These are phyloP conservation scores for Pyronema domesticum DNA, from an alignment of 495 filamentous ascomycete genomes.

Conservation along the genomic window DNA sequence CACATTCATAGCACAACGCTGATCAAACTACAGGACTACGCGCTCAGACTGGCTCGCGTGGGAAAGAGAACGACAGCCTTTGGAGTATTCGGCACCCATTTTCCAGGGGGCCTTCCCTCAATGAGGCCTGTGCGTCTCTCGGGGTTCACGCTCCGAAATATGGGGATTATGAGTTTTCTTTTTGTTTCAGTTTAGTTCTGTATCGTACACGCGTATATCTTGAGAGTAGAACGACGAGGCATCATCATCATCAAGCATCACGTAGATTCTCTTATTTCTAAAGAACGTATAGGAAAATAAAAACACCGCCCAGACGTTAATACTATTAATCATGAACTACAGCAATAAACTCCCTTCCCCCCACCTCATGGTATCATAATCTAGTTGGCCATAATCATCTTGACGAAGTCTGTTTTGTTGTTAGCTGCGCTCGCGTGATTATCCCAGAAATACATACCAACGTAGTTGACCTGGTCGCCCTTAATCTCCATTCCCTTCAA, in stretches of 20 bases:
- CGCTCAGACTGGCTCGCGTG: constrained; percentile 91
- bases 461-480: constrained; percentile 92
- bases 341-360: too few relatives aligned
- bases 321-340: too few relatives aligned
- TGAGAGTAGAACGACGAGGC: neutral
- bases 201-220: neutral
- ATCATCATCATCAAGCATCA: constrained; percentile 1
- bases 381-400: constrained; percentile 86
- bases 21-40: constrained; percentile 48
- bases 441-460: constrained; percentile 37
- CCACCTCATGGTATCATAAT: neutral
- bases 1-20: constrained; percentile 10
- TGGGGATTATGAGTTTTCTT: neutral
- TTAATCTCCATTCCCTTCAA: constrained; percentile 91
- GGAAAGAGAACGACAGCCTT: constrained; percentile 60
- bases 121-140: neutral
- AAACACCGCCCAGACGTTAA: too few relatives aligned
- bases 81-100: constrained; percentile 49
- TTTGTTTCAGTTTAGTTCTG: neutral
- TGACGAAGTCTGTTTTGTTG: constrained; percentile 53
- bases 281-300: too few relatives aligned
- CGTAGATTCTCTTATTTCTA: too few relatives aligned
- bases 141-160: neutral
- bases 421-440: constrained; percentile 4
- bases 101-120: constrained; percentile 19